A percentile compares a stretch with the other conserved stretches of the same genome.
Evolutionary conservation across 177 flowering plant species (phyloP).

Genomic region (Vitis hybrid): DNA sequence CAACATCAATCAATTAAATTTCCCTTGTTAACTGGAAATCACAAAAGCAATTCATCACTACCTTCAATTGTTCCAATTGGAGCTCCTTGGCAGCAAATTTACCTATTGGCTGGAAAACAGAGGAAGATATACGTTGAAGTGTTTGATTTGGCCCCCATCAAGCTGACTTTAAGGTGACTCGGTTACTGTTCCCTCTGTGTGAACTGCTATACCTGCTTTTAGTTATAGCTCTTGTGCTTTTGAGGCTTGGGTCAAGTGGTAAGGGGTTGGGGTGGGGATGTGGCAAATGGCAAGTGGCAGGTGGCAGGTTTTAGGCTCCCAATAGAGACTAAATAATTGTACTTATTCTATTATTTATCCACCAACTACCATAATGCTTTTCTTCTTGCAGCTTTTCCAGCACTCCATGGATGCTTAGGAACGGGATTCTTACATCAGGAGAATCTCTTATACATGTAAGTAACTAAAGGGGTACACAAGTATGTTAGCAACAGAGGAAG

Average conservation of each 20-base stretch:
- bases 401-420: conserved; percentile 82
- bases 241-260: too few relatives aligned
- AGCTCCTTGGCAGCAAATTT: conserved; percentile 96
- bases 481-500: not conserved
- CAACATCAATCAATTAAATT: conserved; percentile 15
- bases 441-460: conserved; percentile 76
- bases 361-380: not conserved
- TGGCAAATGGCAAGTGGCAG: too few relatives aligned
- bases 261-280: too few relatives aligned
- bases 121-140: conserved; percentile 82
- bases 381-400: conserved; percentile 79
- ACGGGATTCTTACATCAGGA: conserved; percentile 57
- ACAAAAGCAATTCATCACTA: conserved; percentile 26
- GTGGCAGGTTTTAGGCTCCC: too few relatives aligned
- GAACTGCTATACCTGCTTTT: not conserved
- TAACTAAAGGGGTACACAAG: conserved; percentile 3
- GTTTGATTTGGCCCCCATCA: conserved; percentile 74
- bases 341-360: not conserved
- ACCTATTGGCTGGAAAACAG: conserved; percentile 70
- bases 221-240: not conserved
- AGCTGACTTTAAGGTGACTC: conserved; percentile 76
- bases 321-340: not conserved
- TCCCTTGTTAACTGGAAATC: conserved; percentile 20
- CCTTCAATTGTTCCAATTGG: conserved; percentile 81
- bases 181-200: not conserved